phyloP scores from a whole-genome alignment of 495 filamentous ascomycete genomes.

The Podospora anserina region DNA sequence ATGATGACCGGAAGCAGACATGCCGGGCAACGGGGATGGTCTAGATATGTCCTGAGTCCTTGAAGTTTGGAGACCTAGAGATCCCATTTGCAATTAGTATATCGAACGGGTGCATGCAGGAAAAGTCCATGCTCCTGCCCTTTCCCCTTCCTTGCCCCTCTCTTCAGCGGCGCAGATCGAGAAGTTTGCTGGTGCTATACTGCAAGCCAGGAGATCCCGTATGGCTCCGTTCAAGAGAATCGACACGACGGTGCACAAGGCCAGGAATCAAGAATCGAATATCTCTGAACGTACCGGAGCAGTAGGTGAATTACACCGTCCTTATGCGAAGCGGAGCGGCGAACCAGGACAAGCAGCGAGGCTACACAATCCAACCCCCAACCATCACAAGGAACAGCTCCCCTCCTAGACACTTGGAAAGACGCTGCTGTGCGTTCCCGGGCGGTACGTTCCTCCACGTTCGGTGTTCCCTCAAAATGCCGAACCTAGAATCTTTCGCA shows the following conservation, averaged over 20 bases:
- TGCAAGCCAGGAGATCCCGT: not conserved
- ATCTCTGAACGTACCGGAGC: conserved; percentile 32
- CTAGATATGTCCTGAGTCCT: conserved; percentile 30
- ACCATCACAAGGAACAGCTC: conserved; percentile 47
- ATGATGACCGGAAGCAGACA: conserved; percentile 43
- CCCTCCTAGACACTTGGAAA: conserved; percentile 17
- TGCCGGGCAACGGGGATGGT: conserved; percentile 28
- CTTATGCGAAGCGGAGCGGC: conserved; percentile 28
- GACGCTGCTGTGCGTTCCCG: conserved; percentile 41
- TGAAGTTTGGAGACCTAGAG: conserved; percentile 21
- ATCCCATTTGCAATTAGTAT: conserved; percentile 17
- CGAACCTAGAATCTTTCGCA: conserved; percentile 26
- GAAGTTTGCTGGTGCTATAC: not conserved
- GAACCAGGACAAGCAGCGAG: conserved; percentile 41
- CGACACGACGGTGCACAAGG: conserved; percentile 7
- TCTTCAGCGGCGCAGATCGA: not conserved
- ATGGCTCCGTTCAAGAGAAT: not conserved
- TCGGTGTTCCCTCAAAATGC: conserved; percentile 32
- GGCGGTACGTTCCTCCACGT: conserved; percentile 39
- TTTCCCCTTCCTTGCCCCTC: not conserved
- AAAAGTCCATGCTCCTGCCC: not conserved
- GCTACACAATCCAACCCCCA: conserved; percentile 48
- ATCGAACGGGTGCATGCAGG: conserved; percentile 21
- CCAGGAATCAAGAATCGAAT: conserved; percentile 13
- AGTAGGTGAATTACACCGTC: conserved; percentile 25